Evolutionary conservation across 1,284 basidiomycete genomes (phyloP).

Genomic region (Exsudoporus floridanus): DNA sequence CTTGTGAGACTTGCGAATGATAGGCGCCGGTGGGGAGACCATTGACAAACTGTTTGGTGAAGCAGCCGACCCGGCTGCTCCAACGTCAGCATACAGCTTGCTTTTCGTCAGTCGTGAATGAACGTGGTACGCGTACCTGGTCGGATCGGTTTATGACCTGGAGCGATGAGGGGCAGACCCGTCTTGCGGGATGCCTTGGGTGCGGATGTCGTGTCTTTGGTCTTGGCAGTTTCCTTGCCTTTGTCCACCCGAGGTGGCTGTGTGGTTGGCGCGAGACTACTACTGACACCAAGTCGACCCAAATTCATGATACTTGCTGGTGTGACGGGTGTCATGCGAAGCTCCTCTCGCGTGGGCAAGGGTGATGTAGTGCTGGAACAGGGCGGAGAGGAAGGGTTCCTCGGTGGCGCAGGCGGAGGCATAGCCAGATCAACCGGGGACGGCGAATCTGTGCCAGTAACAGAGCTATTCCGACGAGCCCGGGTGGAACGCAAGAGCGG

Average conservation of each 20-base stretch:
- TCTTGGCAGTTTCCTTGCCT: conserved; percentile 32
- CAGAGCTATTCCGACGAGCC: conserved; percentile 42
- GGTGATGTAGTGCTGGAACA: conserved; percentile 4
- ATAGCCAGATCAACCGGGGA: conserved; percentile 82
- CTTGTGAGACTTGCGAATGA: conserved; percentile 88
- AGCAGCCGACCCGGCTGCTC: conserved; percentile 27
- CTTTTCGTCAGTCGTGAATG: background rate
- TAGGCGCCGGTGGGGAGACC: conserved; percentile 32
- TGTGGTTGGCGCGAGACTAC: conserved; percentile 38
- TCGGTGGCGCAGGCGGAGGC: conserved; percentile 66
- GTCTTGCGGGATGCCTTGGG: conserved; percentile 32
- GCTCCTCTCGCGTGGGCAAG: conserved; percentile 14
- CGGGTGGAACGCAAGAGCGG: conserved; percentile 50
- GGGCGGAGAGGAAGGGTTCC: conserved; percentile 16
- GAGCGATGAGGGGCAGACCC: conserved; percentile 25
- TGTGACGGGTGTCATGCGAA: conserved; percentile 72
- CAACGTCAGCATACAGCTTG: conserved; percentile 9
- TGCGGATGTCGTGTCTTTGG: conserved; percentile 24
- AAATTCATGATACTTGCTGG: conserved; percentile 88
- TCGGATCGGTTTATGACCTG: conserved; percentile 61
- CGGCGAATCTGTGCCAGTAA: conserved; percentile 57
- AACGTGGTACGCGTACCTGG: conserved; percentile 49
- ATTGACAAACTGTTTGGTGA: conserved; percentile 26
- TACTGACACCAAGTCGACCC: conserved; percentile 55
- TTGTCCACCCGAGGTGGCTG: conserved; percentile 25